A percentile compares a stretch with the other conserved stretches of the same genome.
These are phyloP conservation scores for Vaucheria bursata DNA, from an alignment of 352 stramenopile species.

Conservation along the genomic window DNA sequence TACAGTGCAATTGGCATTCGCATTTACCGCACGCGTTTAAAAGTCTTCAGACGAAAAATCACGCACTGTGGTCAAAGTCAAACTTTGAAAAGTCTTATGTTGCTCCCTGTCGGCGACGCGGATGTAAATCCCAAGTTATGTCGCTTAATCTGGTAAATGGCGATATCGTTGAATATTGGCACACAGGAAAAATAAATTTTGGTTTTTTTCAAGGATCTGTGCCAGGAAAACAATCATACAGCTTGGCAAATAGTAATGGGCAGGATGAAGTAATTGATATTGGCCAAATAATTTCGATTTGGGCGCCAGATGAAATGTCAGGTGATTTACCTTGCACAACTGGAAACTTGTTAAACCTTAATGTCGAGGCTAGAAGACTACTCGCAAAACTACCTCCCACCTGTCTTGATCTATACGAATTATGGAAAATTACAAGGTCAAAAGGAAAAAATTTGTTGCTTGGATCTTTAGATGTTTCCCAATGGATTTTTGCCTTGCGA, in stretches of 20 bases:
- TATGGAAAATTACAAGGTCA: slow-evolving; percentile 28
- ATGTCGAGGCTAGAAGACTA: slow-evolving; percentile 11
- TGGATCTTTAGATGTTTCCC: slow-evolving; percentile 20
- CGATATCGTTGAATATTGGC: slow-evolving; percentile 36
- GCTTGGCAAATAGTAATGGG: slow-evolving; percentile 3
- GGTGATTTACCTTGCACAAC: background rate
- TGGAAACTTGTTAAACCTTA: slow-evolving; percentile 16
- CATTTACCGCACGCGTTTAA: no score
- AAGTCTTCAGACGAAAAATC: no score
- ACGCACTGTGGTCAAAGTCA: no score
- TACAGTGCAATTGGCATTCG: no score
- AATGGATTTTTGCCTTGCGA: slow-evolving; percentile 33
- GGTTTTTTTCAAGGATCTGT: slow-evolving; percentile 24
- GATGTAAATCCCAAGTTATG: no score
- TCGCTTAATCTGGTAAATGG: slow-evolving; percentile 10
- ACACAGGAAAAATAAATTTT: slow-evolving; percentile 22
- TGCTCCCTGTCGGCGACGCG: no score
- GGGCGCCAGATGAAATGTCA: background rate
- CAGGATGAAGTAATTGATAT: slow-evolving; percentile 18
- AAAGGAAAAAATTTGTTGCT: slow-evolving; percentile 28
- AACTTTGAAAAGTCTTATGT: no score
- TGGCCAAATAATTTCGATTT: slow-evolving; percentile 32
- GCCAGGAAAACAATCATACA: slow-evolving; percentile 23
- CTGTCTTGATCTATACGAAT: slow-evolving; percentile 16
- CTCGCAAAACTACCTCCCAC: slow-evolving; percentile 15